A percentile compares a stretch with the other conserved stretches of the same genome.
Conservation (phyloP, 2,329 filamentous ascomycete species). For the Didymosphaeria variabile region DNA sequence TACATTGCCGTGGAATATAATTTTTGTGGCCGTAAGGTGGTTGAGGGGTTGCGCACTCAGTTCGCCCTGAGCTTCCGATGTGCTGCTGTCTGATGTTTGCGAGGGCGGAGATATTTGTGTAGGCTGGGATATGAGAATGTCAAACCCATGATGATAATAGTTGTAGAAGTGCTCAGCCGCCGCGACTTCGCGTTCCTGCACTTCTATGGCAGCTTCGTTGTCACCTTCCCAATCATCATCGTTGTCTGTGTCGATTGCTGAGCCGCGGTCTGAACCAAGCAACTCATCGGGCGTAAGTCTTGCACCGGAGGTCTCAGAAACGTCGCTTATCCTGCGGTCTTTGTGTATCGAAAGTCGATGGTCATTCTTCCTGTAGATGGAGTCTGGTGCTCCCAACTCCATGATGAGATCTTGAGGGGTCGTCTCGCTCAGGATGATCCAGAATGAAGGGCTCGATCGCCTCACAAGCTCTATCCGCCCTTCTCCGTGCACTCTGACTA, state of each 20-base stretch:
- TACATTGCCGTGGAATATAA: constrained; percentile 94
- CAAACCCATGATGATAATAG: constrained; percentile 95
- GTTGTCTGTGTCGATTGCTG: constrained; percentile 46
- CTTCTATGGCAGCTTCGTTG: constrained; percentile 59
- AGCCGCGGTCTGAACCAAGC: constrained; percentile 44
- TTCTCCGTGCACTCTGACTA: constrained; percentile 79
- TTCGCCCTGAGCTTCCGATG: constrained; percentile 34
- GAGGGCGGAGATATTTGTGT: constrained; percentile 59
- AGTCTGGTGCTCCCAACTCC: constrained; percentile 91
- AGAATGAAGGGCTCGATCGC: constrained; percentile 71
- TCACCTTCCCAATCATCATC: constrained; percentile 60
- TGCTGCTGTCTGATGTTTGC: constrained; percentile 65
- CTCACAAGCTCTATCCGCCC: constrained; percentile 81
- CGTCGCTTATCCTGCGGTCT: constrained; percentile 47
- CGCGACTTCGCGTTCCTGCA: constrained; percentile 66
- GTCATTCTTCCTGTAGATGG: constrained; percentile 91
- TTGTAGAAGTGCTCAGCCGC: constrained; percentile 87
- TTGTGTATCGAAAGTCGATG: constrained; percentile 85
- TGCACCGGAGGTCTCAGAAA: constrained; percentile 43
- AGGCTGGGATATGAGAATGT: constrained; percentile 86
- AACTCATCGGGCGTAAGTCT: constrained; percentile 42
- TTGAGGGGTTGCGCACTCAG: constrained; percentile 56
- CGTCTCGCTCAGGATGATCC: constrained; percentile 82
- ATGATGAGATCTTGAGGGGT: constrained; percentile 91
- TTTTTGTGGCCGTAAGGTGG: constrained; percentile 83